Percentiles rank a stretch among this genome's conserved stretches.
Conservation (phyloP, 1,284 basidiomycete species). For the Cutaneotrichosporon arboriforme region DNA sequence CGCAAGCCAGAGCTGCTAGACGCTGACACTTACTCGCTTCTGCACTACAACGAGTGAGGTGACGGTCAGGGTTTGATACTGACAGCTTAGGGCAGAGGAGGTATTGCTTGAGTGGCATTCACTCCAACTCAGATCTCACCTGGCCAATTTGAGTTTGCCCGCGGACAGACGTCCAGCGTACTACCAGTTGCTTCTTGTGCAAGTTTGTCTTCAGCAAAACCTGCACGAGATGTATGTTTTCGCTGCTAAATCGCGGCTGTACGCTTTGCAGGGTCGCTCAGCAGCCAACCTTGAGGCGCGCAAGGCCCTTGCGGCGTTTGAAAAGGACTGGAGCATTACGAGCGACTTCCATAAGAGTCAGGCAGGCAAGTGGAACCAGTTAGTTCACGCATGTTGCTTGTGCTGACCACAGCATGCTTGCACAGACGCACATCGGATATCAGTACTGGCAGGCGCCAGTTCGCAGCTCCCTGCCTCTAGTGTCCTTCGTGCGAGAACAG, state of each 20-base stretch:
- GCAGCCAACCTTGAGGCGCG: constrained; percentile 59
- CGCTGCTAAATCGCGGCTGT: constrained; percentile 55
- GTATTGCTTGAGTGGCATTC: constrained; percentile 55
- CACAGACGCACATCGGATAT: constrained; percentile 51
- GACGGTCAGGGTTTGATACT: not conserved
- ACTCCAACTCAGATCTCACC: too few species aligned
- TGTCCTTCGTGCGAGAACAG: constrained; percentile 16
- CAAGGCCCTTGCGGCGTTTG: constrained; percentile 50
- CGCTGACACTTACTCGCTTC: constrained; percentile 58
- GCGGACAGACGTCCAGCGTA: constrained; percentile 50
- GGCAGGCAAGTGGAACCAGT: constrained; percentile 50
- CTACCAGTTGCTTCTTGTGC: constrained; percentile 63
- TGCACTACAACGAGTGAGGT: constrained; percentile 63
- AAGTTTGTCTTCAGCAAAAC: constrained; percentile 51
- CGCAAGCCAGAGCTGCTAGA: constrained; percentile 65
- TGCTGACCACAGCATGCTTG: constrained; percentile 56
- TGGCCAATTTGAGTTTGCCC: too few species aligned
- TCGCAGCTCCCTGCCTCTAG: constrained; percentile 51
- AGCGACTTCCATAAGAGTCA: constrained; percentile 57
- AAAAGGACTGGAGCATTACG: constrained; percentile 23
- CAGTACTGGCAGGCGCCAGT: constrained; percentile 65
- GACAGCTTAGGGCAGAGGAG: constrained; percentile 53
- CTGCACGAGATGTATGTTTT: constrained; percentile 56
- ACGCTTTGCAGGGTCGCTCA: constrained; percentile 60
- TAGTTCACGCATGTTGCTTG: constrained; percentile 12